Evolutionary conservation across 306 rosid genomes (phyloP), one percentile per base, ranked within the genome.

Genomic region (Medicago ruthenica): DNA sequence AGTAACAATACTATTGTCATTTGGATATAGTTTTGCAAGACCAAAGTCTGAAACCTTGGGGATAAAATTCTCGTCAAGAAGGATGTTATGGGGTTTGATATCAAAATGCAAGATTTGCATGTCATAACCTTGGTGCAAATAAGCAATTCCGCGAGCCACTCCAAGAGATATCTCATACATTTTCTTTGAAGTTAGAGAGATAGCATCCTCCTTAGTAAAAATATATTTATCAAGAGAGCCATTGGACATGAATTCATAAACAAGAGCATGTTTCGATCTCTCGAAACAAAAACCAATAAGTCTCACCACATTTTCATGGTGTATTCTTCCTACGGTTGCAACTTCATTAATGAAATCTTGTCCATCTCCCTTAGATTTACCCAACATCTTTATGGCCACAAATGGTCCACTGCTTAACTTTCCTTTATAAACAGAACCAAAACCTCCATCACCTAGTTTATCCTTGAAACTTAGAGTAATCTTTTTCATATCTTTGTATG

Each of bases 101-200:
- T 45, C 51, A 45, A 45, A 45, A 45, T 45, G 51, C 51, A 45
- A 45, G 7, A 45, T 45, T 13, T 45, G 51, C 51, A 45, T 45
- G 8, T 45, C 51, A 45, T 16, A 45, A 0, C 51, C 51, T 45
- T 45, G 8, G 4, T 45, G 51, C 51, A 45, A 45, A 45, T 45
- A 45, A 45, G 51, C n/a, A 1, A 45, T 45, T 45, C 51, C 51
- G 13, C 16, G 16, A 45, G 59, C 59, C 12, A 53, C 59, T 53
- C 59, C 59, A 16, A 53, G 59, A 53, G 59, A 53, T 53, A 53
- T 53, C 22, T 53, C 59, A 17, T 16, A 53, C 24, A 53, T 53
- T 17, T 53, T 9, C 5, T 53, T 53, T 0, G 3, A 53, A 7
- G 24, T 17, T 2, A 53, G 21, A 53, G 12, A 2, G 4, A 17